Percentiles rank a stretch among this genome's conserved stretches.
Evolutionary conservation across 2,329 filamentous ascomycete species (phyloP).

Genomic region (Dothiorella sarmentorum): DNA sequence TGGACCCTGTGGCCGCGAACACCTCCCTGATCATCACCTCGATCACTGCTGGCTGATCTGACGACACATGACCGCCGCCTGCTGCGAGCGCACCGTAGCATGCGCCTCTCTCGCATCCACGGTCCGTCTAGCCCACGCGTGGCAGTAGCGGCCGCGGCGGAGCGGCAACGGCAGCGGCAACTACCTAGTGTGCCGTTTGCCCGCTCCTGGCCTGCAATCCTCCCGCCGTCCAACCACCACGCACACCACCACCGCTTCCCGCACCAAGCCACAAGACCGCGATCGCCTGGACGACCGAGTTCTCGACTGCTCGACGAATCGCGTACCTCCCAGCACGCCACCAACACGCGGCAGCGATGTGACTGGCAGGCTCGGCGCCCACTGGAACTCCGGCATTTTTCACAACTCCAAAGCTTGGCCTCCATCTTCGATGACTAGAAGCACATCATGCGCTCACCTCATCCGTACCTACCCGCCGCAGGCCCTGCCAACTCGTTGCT

Average conservation of each 20-base stretch:
- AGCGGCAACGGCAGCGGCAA: no score
- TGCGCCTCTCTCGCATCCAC: background rate
- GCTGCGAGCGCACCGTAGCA: conserved; percentile 8
- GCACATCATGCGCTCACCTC: background rate
- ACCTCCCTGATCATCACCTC: no score
- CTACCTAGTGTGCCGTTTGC: no score
- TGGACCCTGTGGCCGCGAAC: background rate
- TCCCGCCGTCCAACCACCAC: conserved; percentile 3
- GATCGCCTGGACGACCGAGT: background rate
- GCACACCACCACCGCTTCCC: background rate
- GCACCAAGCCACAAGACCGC: background rate
- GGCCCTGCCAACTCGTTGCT: background rate
- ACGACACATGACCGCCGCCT: conserved; percentile 14
- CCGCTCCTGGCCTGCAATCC: background rate
- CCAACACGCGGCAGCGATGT: conserved; percentile 2
- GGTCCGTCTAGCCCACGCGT: conserved; percentile 1
- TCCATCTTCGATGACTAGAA: background rate
- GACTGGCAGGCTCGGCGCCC: background rate
- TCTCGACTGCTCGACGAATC: conserved; percentile 1
- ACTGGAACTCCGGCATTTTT: background rate
- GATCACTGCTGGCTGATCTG: conserved; percentile 1
- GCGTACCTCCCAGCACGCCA: background rate
- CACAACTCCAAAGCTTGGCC: conserved; percentile 6
- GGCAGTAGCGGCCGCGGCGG: no score
- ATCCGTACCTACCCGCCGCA: background rate